phyloP scores from a whole-genome alignment of 176 grass and related monocot genomes.

The Triticum urartu region DNA sequence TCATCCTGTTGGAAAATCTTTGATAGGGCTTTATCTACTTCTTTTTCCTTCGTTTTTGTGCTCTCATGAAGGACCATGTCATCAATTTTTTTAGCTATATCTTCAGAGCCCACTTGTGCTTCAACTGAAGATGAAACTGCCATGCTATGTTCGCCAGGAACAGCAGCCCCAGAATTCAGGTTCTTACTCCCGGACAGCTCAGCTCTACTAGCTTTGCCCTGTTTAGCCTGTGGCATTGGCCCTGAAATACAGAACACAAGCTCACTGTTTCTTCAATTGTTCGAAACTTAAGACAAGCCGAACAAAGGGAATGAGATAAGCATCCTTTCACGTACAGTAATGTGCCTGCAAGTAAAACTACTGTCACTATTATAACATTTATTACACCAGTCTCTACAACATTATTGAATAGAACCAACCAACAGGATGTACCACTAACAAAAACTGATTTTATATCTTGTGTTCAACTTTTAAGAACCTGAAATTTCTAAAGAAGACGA shows the following conservation, averaged over 20 bases:
- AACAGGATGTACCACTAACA: background rate
- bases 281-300: conserved; percentile 43
- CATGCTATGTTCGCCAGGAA: conserved; percentile 23
- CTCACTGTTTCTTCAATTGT: conserved; percentile 61
- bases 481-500: background rate
- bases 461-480: background rate
- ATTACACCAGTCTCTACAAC: conserved; percentile 15
- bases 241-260: conserved; percentile 68
- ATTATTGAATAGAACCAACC: conserved; percentile 18
- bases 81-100: conserved; percentile 56
- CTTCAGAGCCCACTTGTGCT: conserved; percentile 44
- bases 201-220: conserved; percentile 22
- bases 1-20: conserved; percentile 40
- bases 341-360: conserved; percentile 59
- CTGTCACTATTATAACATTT: conserved; percentile 42
- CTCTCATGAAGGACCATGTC: conserved; percentile 33
- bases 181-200: background rate
- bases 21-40: conserved; percentile 26
- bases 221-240: conserved; percentile 32
- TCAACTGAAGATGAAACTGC: conserved; percentile 24
- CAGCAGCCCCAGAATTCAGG: conserved; percentile 26
- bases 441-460: background rate
- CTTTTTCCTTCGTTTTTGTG: conserved; percentile 28
- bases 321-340: conserved; percentile 45
- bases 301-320: conserved; percentile 45